phyloP scores from a whole-genome alignment of 257 asterid species.

The Knoxia roxburghii region DNA sequence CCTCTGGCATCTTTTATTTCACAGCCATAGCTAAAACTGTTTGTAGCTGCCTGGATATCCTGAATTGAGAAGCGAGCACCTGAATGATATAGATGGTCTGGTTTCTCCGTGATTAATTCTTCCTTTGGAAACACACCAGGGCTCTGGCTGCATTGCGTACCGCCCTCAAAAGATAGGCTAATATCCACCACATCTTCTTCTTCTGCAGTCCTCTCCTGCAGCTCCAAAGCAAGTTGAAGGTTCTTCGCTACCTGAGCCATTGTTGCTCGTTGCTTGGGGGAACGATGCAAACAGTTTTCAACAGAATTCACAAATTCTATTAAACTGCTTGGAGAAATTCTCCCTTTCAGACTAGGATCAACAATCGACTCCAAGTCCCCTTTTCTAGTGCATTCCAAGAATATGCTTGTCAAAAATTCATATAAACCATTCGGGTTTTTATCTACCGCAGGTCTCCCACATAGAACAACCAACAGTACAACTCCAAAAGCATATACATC shows the following conservation, averaged over 20 bases:
- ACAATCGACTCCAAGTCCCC: neutral
- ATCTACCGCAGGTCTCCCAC: slow-evolving; percentile 21
- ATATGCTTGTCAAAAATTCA: slow-evolving; percentile 8
- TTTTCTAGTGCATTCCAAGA: slow-evolving; percentile 5
- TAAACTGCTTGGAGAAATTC: neutral
- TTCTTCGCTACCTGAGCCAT: slow-evolving; percentile 22
- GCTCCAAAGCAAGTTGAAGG: slow-evolving; percentile 22
- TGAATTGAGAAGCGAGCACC: neutral
- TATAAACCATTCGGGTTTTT: too few relatives aligned
- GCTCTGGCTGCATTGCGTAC: neutral
- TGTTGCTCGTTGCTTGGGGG: slow-evolving; percentile 18
- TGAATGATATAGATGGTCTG: neutral
- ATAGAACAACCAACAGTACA: slow-evolving; percentile 18
- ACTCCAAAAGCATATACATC: slow-evolving; percentile 25
- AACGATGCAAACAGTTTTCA: slow-evolving; percentile 9
- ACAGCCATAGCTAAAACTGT: neutral
- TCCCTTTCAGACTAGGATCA: slow-evolving; percentile 5
- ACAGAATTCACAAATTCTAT: slow-evolving; percentile 1
- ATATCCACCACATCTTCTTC: neutral
- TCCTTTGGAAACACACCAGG: too few relatives aligned
- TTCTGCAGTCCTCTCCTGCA: neutral
- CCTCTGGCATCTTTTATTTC: neutral
- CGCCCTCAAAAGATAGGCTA: neutral
- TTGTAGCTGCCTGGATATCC: neutral
- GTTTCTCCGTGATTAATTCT: too few relatives aligned